phyloP scores from a whole-genome alignment of 1,139 yeast genomes.

The Pichia sp. region DNA sequence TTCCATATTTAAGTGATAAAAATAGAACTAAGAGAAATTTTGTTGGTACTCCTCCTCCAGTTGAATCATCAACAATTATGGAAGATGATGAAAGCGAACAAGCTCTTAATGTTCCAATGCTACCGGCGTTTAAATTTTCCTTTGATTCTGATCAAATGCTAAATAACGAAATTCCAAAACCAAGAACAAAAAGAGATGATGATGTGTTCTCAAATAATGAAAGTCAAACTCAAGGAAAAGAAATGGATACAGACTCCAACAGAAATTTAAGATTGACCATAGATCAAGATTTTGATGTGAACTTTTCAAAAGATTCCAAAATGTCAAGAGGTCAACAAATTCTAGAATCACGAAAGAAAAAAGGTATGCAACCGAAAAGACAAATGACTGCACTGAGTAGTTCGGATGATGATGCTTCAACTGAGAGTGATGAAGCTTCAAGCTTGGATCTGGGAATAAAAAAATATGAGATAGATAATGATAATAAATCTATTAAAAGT shows the following conservation, averaged over 20 bases:
- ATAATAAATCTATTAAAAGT: constrained; percentile 7
- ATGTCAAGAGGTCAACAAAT: constrained; percentile 7
- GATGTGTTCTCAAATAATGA: not conserved
- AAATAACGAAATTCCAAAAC: not conserved
- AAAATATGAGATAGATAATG: not conserved
- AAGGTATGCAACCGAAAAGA: constrained; percentile 7
- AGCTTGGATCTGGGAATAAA: too few species aligned
- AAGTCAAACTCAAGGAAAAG: not conserved
- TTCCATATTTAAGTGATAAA: constrained; percentile 3
- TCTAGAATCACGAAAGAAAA: constrained; percentile 9
- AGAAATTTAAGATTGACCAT: constrained; percentile 11
- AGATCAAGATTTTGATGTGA: constrained; percentile 28
- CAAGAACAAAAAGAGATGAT: not conserved
- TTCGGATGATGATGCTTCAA: constrained; percentile 24
- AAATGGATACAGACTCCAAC: not conserved
- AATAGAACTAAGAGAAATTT: constrained; percentile 4
- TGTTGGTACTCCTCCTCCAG: constrained; percentile 2
- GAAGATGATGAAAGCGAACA: constrained; percentile 24
- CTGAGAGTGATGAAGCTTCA: constrained; percentile 25
- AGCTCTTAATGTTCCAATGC: constrained; percentile 15
- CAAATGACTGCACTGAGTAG: constrained; percentile 10
- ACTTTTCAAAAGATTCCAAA: constrained; percentile 24
- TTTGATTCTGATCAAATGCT: too few species aligned
- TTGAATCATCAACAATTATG: constrained; percentile 18
- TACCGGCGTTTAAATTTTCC: constrained; percentile 13